Conservation (phyloP, 1,284 basidiomycete species). For the Wolfiporia cocos region DNA sequence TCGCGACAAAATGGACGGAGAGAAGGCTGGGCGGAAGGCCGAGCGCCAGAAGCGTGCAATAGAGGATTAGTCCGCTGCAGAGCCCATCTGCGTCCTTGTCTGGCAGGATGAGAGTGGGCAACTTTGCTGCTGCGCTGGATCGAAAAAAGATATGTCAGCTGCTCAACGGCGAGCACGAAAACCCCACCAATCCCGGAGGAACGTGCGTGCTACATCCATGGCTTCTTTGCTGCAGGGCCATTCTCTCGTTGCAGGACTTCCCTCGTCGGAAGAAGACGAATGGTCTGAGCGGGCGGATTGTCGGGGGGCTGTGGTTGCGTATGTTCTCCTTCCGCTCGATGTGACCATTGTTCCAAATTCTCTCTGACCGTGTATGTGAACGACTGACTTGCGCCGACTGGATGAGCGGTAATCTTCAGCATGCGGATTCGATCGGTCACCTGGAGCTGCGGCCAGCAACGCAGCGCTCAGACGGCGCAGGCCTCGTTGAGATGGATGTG, state of each 20-base stretch:
- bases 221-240: slow-evolving; percentile 4
- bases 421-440: too few relatives aligned
- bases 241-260: background rate
- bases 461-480: too few relatives aligned
- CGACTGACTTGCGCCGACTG: too few relatives aligned
- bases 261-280: background rate
- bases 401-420: too few relatives aligned
- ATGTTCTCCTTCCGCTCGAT: too few relatives aligned
- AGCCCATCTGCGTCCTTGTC: slow-evolving; percentile 31
- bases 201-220: slow-evolving; percentile 1
- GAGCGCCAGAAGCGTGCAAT: slow-evolving; percentile 22
- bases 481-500: too few relatives aligned
- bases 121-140: slow-evolving; percentile 9
- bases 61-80: slow-evolving; percentile 24
- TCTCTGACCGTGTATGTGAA: too few relatives aligned
- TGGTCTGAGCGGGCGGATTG: too few relatives aligned
- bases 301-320: too few relatives aligned
- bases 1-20: slow-evolving; percentile 24
- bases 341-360: too few relatives aligned
- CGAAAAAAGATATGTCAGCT: background rate
- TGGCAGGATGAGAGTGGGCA: slow-evolving; percentile 22
- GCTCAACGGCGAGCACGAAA: background rate
- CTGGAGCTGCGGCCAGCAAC: too few relatives aligned
- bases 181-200: slow-evolving; percentile 6
- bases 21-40: slow-evolving; percentile 18